Percentiles rank a stretch among this genome's conserved stretches.
Conservation (phyloP, 1,139 yeast genomes). For the Sugiyamaella neomexicana region DNA sequence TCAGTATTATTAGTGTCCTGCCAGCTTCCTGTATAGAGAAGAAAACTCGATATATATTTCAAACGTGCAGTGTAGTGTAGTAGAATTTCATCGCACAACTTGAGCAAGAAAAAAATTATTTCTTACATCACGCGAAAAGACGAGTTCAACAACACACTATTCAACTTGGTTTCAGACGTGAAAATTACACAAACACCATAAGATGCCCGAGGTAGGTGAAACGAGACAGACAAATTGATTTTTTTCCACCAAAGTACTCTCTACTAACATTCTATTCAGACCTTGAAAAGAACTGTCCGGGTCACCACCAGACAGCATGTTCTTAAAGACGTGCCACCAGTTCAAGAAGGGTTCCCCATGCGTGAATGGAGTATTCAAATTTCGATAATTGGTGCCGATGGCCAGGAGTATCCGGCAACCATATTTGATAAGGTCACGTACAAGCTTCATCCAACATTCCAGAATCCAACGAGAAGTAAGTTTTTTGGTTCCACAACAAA, state of each 20-base stretch:
- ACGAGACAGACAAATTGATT: neutral
- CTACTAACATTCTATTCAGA: constrained; percentile 17
- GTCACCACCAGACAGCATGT: constrained; percentile 85
- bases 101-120: neutral
- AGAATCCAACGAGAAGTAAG: constrained; percentile 69
- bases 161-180: neutral
- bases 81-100: neutral
- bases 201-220: constrained; percentile 17
- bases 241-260: too few relatives aligned
- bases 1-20: too few relatives aligned
- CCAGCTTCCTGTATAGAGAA: too few relatives aligned
- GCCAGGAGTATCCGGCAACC: constrained; percentile 81
- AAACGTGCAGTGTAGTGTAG: neutral
- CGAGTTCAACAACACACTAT: neutral
- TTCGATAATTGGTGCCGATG: constrained; percentile 71
- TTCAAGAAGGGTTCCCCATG: constrained; percentile 91
- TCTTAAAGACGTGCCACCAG: constrained; percentile 80
- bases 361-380: constrained; percentile 88
- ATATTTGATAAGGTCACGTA: constrained; percentile 91
- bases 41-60: too few relatives aligned
- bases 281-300: constrained; percentile 82
- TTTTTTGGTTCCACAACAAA: neutral
- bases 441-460: constrained; percentile 91
- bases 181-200: neutral
- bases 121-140: neutral